Evolutionary conservation across 495 filamentous ascomycete species (phyloP).

Genomic region (Hapsidospora chrysogenum): DNA sequence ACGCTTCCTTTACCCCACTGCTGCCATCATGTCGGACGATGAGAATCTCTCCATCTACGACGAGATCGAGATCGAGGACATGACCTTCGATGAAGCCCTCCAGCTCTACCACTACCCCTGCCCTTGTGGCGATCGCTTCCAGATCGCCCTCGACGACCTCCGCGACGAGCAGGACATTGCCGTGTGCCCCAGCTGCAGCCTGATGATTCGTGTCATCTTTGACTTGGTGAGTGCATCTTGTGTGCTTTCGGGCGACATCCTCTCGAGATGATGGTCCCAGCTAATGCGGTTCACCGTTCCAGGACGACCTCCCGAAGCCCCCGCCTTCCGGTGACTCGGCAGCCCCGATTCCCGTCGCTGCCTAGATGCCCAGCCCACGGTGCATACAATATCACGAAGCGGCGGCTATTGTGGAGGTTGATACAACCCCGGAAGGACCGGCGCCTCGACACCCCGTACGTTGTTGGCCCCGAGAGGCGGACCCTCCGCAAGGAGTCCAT

Average conservation of each 20-base stretch:
- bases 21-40: constrained; percentile 47
- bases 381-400: too few species aligned
- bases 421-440: too few species aligned
- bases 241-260: too few species aligned
- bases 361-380: constrained; percentile 3
- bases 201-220: constrained; percentile 93
- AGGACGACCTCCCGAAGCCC: constrained; percentile 11
- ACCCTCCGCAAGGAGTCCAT: too few species aligned
- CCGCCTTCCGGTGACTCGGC: constrained; percentile 10
- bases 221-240: constrained; percentile 55
- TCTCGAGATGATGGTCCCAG: background rate
- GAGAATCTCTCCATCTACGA: constrained; percentile 71
- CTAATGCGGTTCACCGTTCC: background rate
- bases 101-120: constrained; percentile 93
- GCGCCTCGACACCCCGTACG: too few species aligned
- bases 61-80: constrained; percentile 98
- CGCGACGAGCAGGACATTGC: constrained; percentile 81
- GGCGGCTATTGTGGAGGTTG: too few species aligned
- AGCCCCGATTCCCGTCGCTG: constrained; percentile 12
- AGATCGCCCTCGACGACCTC: constrained; percentile 74
- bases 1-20: too few species aligned
- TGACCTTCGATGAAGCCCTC: constrained; percentile 72
- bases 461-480: too few species aligned
- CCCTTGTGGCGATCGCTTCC: constrained; percentile 93
- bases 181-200: constrained; percentile 87